phyloP scores from a whole-genome alignment of 2,329 filamentous ascomycete species.

The Daldinia sp. region DNA sequence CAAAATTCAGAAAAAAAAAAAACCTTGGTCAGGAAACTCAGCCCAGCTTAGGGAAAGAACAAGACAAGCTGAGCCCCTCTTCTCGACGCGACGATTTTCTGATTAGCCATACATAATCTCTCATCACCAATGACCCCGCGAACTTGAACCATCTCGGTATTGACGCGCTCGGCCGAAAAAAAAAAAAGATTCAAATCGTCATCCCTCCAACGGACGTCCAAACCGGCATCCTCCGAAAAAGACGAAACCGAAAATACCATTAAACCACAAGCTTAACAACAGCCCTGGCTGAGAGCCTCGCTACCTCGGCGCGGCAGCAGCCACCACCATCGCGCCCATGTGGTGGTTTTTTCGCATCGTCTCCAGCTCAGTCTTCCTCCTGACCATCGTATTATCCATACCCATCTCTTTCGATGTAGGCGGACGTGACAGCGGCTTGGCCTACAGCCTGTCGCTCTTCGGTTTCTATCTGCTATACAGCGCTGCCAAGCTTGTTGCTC shows the following conservation, averaged over 20 bases:
- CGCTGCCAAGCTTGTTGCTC: constrained; percentile 80
- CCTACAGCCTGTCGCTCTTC: constrained; percentile 90
- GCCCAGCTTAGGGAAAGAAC: constrained; percentile 24
- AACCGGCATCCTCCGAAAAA: constrained; percentile 17
- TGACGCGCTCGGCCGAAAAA: constrained; percentile 20
- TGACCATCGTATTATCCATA: constrained; percentile 94
- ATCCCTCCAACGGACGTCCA: constrained; percentile 2
- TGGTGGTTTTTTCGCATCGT: constrained; percentile 83
- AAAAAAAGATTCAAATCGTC: neutral
- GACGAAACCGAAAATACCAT: constrained; percentile 2
- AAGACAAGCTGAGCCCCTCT: constrained; percentile 31
- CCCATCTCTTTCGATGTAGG: constrained; percentile 98
- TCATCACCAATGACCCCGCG: constrained; percentile 18
- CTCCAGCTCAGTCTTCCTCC: constrained; percentile 86
- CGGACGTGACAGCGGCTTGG: constrained; percentile 91
- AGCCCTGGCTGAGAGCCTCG: constrained; percentile 51
- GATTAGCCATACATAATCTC: constrained; percentile 13
- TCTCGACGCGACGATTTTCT: constrained; percentile 38
- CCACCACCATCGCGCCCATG: constrained; percentile 70
- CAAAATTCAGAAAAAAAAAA: constrained; percentile 34
- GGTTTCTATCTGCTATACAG: constrained; percentile 93
- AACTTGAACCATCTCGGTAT: constrained; percentile 23
- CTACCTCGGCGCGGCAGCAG: constrained; percentile 52
- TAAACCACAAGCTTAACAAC: constrained; percentile 16
- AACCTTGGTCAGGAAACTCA: constrained; percentile 18